Conservation (phyloP, 192 early-diverging fungal genomes). For the Umbelopsis vinacea region DNA sequence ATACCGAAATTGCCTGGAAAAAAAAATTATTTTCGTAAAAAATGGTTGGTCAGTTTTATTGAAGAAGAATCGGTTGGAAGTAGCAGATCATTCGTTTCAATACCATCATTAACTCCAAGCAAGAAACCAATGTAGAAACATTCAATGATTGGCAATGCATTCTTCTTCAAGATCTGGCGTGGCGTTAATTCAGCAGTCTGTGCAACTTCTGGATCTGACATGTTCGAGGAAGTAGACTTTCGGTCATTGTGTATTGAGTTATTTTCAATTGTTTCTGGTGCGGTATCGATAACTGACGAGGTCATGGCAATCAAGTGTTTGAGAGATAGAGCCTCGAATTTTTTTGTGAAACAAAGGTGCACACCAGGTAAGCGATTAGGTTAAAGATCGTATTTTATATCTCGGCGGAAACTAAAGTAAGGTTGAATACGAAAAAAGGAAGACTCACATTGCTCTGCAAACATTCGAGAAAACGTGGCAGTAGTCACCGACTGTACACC, state of each 20-base stretch:
- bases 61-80: neutral
- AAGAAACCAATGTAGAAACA: constrained; percentile 17
- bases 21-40: neutral
- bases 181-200: neutral
- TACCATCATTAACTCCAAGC: constrained; percentile 11
- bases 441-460: too few species aligned
- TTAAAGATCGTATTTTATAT: neutral
- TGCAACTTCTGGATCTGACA: neutral
- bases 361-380: neutral
- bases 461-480: neutral
- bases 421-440: too few species aligned
- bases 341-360: neutral
- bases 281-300: neutral
- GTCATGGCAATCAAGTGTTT: neutral
- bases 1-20: neutral
- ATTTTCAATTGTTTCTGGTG: neutral
- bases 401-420: neutral
- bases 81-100: neutral
- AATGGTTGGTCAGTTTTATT: too few species aligned
- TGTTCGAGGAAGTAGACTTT: neutral
- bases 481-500: neutral
- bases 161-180: neutral
- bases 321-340: neutral
- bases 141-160: constrained; percentile 1
- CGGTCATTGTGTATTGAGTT: neutral